Base-by-base conservation (phyloP, 2,329 filamentous ascomycete species). In the Diaporthe vaccinii region DNA sequence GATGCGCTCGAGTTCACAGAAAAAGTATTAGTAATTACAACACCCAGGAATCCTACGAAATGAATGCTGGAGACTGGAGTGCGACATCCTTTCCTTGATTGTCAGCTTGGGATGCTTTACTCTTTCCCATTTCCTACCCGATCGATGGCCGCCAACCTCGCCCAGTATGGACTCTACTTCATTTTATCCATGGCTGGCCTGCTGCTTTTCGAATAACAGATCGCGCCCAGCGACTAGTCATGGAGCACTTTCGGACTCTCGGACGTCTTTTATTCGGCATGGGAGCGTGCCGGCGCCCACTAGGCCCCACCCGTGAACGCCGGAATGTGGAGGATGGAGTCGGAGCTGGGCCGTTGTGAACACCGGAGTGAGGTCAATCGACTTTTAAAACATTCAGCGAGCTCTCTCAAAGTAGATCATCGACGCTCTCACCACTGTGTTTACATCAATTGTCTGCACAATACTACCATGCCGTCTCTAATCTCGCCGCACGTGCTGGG, bases 281-380 rank as follows among this genome's bases (percentile, higher is more conserved):
- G 39, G 9, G 39, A 44, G 25, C 22, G 8, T 20, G 20, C 28
- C 28, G 61, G 9, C 1, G 14, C 17, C 10, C 17, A 46, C 41
- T n/a, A 49, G 61, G 28, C 62, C 62, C 62, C 62, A 41, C 53
- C 25, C 28, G 20, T 28, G 25, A 6, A 28, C 62, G 28, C 10
- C 61, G 62, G 62, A 68, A 68, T 25, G 62, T 68, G 62, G 62
- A 68, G 62, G 44, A 34, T 34, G 62, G 25, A 10, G 44, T 20
- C 14, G 31, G 31, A 20, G 31, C 12, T 34, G 22, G 61, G 17
- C 20, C 28, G 8, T 49, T 3, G n/a, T 12, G 20, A 67, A 34
- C 61, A 67, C 28, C 20, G 61, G 31, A 49, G 6, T 67, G 61
- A 17, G 61, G 20, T 67, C 46, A 49, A 25, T 36, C 8, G 4